Evolutionary conservation across 805 yeast genomes (phyloP), one percentile per base, ranked within the genome.

Genomic region (Ascoidea tarda): DNA sequence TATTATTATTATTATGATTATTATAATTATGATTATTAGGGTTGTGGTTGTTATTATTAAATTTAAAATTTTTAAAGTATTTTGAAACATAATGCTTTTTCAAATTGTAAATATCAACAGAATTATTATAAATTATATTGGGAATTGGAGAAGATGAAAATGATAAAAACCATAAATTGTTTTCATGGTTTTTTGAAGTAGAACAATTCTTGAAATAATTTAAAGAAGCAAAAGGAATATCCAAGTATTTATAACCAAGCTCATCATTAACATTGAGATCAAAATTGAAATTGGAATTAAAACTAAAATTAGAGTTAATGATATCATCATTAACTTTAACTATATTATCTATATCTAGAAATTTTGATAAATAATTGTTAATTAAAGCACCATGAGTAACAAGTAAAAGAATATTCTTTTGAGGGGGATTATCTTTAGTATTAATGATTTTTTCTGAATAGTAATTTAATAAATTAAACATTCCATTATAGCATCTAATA

Each of bases 371-470:
- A 47, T 52, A 54, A 45, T 54, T 54, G 12, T 52, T 52, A 31
- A 54, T 50, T 14, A 54, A 16, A 5, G 46, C 42, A 14, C 52
- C 57, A 49, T 54, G 54, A 2, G 55, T 52, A 10, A 54, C 47
- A 28, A 54, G 50, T 16, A 52, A 14, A 28, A 44, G 38, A 4
- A 49, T 44, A 32, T 42, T 54, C 1, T 33, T 5, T 21, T 21
- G 28, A 21, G 28, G 28, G 2, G 28, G 28, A 6, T n/a, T 10
- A 28, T 52, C 46, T 5, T 46, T 16, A 10, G 42, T 6, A 16
- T 21, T 5, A 10, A 10, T 31, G 2, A 47, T 5, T 6, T 47
- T 33, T 10, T 45, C 31, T 5, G 32, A 12, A 45, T 52, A 54
- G 21, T 50, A 52, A 6, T 46, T 50, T 14, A 52, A 46, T 5